Evolutionary conservation across 192 early-diverging fungal genomes (phyloP), one percentile per base, ranked within the genome.

Genomic region (Coemansia sp.): DNA sequence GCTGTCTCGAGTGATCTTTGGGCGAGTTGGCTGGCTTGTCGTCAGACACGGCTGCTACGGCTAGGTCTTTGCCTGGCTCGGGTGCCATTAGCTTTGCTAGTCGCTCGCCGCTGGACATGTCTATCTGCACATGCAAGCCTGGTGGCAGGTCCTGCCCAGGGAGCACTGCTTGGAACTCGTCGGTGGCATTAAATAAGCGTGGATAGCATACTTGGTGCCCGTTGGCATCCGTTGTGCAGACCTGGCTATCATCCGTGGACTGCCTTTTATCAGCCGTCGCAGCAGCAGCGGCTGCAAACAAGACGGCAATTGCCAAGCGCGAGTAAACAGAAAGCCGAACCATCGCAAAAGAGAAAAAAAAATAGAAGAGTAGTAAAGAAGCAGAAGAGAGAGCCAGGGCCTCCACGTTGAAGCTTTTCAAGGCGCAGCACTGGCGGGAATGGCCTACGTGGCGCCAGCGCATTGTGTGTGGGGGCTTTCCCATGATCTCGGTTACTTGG

Each of bases 81-180:
- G 65, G 61, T 34, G 83, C 72, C 72, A 87, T 73, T 5, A 91
- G 78, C 47, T 85, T 84, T 18, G 89, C 89, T 56, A 66, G 69
- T 20, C 85, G 84, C 36, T 75, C 61, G 20, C 85, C 86, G 5
- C 85, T 89, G 25, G 64, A 59, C 75, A 89, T 84, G 64, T 89
- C 85, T 58, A 90, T 69, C 58, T 86, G 87, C 28, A 88, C 65
- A 73, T 89, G 88, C 6, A 91, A 79, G 10, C 87, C 88, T 26
- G 67, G 48, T 12, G 88, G 89, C 37, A 89, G 70, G 18, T 86
- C 79, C 52, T 91, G 88, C 21, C 86, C 89, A 12, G 82, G 80
- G 35, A 70, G 72, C 20, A 91, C 78, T 41, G 62, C 69, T 64
- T 84, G 82, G 58, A 87, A 89, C 64, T 91, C 82, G 45, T 64